Base-by-base conservation (phyloP, 495 filamentous ascomycete genomes). In the Podospora comata region DNA sequence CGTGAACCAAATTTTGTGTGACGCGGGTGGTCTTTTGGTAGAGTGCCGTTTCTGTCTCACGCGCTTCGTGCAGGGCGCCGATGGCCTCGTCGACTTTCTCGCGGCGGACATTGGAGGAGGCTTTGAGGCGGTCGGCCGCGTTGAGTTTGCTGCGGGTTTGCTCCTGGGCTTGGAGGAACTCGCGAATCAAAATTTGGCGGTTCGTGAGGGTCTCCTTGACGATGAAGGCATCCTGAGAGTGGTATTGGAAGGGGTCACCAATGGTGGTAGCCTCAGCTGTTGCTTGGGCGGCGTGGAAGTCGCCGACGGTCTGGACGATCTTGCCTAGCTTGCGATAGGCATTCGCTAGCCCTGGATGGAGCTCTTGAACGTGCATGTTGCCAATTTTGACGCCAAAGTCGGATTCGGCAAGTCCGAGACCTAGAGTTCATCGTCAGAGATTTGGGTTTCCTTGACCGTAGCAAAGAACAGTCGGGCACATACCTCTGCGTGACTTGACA, bases 131-230 rank as follows among this genome's bases (percentile, higher is more conserved):
- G 76, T 97, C 93, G 13, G 93, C 92, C 0, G 94, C 93, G 67
- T 88, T 85, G 26, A 91, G 86, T 74, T 92, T 93, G 77, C 85
- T 91, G 55, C 89, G 87, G 7, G 93, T 91, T 56, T 80, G 80
- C 75, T 94, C 90, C 74, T 96, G 91, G 3, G 95, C 94, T 77
- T 95, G 90, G 28, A 96, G 76, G 58, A 97, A 86, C 70, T 99
- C 96, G 60, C 96, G 92, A 39, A 97, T 90, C n/a, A 99, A 85
- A 74, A 99, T 97, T 78, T 99, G 96, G 3, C 96, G 90, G 80
- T 99, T 99, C 20, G 96, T 99, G 70, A 99, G 86, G 26, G 94
- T 97, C 75, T 99, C 96, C 79, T 99, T 99, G 71, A 99, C 96
- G 74, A 98, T 96, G 76, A 98, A 95, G 27, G 96, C 92, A 75